Evolutionary conservation across 257 asterid genomes (phyloP), one percentile per base, ranked within the genome.

Genomic region (Osmanthus fragrans): DNA sequence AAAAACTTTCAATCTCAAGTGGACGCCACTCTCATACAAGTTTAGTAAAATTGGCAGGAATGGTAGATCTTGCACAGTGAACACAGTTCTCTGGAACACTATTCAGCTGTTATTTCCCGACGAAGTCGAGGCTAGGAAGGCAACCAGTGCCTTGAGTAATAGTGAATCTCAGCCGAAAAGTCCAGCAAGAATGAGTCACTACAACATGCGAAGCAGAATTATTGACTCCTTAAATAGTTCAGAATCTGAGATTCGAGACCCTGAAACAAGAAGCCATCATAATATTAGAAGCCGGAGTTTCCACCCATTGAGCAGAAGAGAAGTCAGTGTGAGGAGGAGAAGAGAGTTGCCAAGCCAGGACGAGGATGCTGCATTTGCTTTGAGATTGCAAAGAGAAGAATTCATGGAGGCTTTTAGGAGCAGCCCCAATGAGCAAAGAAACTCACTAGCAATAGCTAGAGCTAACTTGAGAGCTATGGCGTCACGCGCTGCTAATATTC

Each of bases 11-110:
- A 45, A 13, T 45, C 18, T 45, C 51, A 45, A 45, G 51, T 45
- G 51, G 9, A 30, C 32, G 27, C 27, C 0, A 25, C 27, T 25
- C 27, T 25, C 27, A 25, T 25, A 25, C 27, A 25, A 0, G 27
- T 25, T 25, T 25, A 25, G 27, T 25, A 25, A 25, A 30, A 34
- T 85, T 42, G 71, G 76, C 89, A 95, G 99, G 91, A 93, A 89
- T 73, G 89, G 97, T 69, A 93, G 89, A 72, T 90, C 89, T 8
- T 90, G 96, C 92, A 96, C 91, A 9, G 90, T 93, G 82, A 96
- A 96, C 85, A 93, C 97, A 16, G 97, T 96, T 78, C 92, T 96
- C 6, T 93, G 99, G 99, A 96, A 93, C 85, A 96, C 98, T 33
- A 92, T 96, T 58, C 98, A 93, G 83, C 90, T 96, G 51, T 79